phyloP scores from a whole-genome alignment of 1,284 basidiomycete species.

The Papiliotrema laurentii region DNA sequence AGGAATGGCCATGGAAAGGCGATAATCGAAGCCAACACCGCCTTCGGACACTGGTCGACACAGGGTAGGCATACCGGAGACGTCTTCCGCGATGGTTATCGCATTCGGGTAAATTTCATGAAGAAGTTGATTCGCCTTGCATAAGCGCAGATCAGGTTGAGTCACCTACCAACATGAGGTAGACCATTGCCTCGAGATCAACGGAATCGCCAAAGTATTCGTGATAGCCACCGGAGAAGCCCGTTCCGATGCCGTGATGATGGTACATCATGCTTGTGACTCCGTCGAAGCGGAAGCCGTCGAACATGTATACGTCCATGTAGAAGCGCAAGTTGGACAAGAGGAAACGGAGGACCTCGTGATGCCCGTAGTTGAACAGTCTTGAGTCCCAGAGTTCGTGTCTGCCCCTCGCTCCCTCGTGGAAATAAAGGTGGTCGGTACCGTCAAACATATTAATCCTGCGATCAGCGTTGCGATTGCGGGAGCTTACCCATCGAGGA shows the following conservation, averaged over 20 bases:
- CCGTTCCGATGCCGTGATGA: constrained; percentile 95
- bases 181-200: constrained; percentile 86
- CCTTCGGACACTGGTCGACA: constrained; percentile 74
- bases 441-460: constrained; percentile 93
- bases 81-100: constrained; percentile 95
- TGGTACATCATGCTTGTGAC: constrained; percentile 99
- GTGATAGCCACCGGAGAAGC: constrained; percentile 93
- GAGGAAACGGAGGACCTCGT: constrained; percentile 92
- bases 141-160: neutral
- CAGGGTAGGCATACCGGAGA: constrained; percentile 93
- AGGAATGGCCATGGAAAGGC: constrained; percentile 94
- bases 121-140: constrained; percentile 84
- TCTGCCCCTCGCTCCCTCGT: constrained; percentile 79
- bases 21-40: constrained; percentile 95
- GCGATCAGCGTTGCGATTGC: neutral
- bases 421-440: constrained; percentile 94
- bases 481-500: constrained; percentile 64
- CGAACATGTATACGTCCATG: constrained; percentile 92
- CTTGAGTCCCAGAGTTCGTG: constrained; percentile 95
- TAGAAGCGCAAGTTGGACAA: constrained; percentile 92
- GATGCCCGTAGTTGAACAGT: constrained; percentile 91
- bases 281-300: constrained; percentile 97
- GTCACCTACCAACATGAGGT: constrained; percentile 87
- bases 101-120: constrained; percentile 72
- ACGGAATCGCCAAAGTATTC: constrained; percentile 89